Conservation (phyloP, 345 rosid species). For the Carallia pectinifolia region DNA sequence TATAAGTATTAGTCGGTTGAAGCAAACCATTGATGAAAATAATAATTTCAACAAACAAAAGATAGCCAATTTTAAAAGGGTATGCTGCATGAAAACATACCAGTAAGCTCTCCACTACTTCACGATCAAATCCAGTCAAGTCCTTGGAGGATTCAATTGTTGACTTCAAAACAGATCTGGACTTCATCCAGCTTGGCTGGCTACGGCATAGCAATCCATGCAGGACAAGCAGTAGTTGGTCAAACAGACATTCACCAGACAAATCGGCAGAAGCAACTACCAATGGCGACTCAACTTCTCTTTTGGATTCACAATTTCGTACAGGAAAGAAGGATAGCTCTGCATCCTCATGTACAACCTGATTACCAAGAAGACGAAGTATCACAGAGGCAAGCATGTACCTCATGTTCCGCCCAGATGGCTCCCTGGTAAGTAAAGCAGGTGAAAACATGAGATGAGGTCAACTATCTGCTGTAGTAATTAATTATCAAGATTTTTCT, state of each 20-base stretch:
- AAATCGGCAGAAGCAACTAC: constrained; percentile 50
- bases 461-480: background rate
- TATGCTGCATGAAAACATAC: constrained; percentile 38
- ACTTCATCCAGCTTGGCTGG: constrained; percentile 76
- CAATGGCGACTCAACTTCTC: constrained; percentile 48
- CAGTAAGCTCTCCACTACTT: constrained; percentile 78
- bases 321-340: constrained; percentile 45
- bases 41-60: background rate
- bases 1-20: no score
- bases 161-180: constrained; percentile 46
- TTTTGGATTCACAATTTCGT: constrained; percentile 46
- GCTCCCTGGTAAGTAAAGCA: constrained; percentile 54
- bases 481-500: background rate
- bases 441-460: background rate
- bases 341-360: constrained; percentile 82
- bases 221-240: constrained; percentile 67
- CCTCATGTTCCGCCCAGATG: constrained; percentile 73
- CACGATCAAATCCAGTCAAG: constrained; percentile 65
- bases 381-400: constrained; percentile 79
- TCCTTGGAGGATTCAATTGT: constrained; percentile 51
- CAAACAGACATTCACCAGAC: constrained; percentile 73
- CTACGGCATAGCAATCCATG: constrained; percentile 71
- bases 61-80: background rate
- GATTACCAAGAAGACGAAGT: constrained; percentile 82
- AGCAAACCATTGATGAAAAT: background rate